phyloP scores from a whole-genome alignment of 129 eudicot species.

The Calendula officinalis region DNA sequence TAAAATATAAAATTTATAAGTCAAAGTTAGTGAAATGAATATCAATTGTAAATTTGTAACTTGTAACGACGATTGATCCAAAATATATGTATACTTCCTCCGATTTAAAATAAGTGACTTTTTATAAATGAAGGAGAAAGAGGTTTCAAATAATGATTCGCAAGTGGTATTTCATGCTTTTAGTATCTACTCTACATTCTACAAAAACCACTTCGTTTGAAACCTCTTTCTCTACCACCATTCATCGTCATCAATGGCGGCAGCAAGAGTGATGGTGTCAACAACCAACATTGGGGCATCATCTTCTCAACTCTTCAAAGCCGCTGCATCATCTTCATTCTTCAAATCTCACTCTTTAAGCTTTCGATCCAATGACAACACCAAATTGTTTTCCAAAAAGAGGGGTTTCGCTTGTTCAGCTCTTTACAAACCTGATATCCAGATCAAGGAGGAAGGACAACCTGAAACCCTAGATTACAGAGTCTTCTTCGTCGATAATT shows the following conservation, averaged over 20 bases:
- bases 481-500: constrained; percentile 64
- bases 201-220: constrained; percentile 15
- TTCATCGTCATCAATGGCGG: constrained; percentile 52
- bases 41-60: too few relatives aligned
- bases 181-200: constrained; percentile 8
- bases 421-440: constrained; percentile 58
- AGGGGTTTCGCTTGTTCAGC: constrained; percentile 62
- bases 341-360: constrained; percentile 36
- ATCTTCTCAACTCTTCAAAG: constrained; percentile 43
- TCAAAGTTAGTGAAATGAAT: too few relatives aligned
- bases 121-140: too few relatives aligned
- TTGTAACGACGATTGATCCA: too few relatives aligned
- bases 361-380: constrained; percentile 37
- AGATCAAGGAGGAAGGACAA: constrained; percentile 69
- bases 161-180: too few relatives aligned
- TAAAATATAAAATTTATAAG: too few relatives aligned
- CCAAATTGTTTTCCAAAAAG: constrained; percentile 35
- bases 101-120: too few relatives aligned
- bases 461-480: constrained; percentile 97
- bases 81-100: too few relatives aligned
- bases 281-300: constrained; percentile 52
- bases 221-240: constrained; percentile 15
- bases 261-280: constrained; percentile 66
- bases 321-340: constrained; percentile 27
- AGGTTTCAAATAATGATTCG: too few relatives aligned